phyloP scores from a whole-genome alignment of 768 basidiomycete species.

The Hebeloma cylindrosporum region DNA sequence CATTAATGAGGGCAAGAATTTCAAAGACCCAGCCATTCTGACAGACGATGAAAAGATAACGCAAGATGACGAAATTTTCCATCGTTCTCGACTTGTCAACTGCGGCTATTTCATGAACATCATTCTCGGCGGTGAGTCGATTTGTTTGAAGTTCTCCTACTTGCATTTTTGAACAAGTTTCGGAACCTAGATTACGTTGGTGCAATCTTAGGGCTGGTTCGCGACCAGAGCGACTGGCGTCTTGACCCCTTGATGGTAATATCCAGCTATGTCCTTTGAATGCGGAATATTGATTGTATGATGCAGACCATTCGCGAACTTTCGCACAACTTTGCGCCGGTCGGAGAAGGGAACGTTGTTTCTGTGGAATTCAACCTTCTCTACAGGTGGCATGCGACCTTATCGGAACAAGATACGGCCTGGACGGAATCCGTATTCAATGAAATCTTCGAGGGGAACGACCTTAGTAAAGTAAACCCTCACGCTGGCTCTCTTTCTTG shows the following conservation, averaged over 20 bases:
- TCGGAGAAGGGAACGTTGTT: slow-evolving; percentile 74
- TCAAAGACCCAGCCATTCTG: slow-evolving; percentile 23
- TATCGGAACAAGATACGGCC: slow-evolving; percentile 51
- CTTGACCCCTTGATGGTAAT: slow-evolving; percentile 64
- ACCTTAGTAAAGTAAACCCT: slow-evolving; percentile 39
- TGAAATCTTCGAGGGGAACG: slow-evolving; percentile 38
- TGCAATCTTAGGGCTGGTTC: slow-evolving; percentile 66
- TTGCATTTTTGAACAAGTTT: neutral
- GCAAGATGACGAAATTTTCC: slow-evolving; percentile 80
- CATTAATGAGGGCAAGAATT: slow-evolving; percentile 66
- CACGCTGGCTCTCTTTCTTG: no score
- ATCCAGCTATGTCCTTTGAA: neutral
- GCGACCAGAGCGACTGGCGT: slow-evolving; percentile 64
- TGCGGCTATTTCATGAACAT: slow-evolving; percentile 71
- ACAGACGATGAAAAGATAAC: slow-evolving; percentile 19
- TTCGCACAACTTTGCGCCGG: slow-evolving; percentile 53
- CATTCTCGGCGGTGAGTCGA: slow-evolving; percentile 50
- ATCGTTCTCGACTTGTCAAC: slow-evolving; percentile 71
- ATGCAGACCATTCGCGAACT: slow-evolving; percentile 48
- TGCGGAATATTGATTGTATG: neutral
- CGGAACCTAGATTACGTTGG: slow-evolving; percentile 62
- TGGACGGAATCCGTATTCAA: slow-evolving; percentile 53
- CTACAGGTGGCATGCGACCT: slow-evolving; percentile 66
- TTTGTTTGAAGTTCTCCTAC: neutral
- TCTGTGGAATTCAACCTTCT: slow-evolving; percentile 75